Conservation (phyloP, 805 yeast species). For the Candida mattraensis region DNA sequence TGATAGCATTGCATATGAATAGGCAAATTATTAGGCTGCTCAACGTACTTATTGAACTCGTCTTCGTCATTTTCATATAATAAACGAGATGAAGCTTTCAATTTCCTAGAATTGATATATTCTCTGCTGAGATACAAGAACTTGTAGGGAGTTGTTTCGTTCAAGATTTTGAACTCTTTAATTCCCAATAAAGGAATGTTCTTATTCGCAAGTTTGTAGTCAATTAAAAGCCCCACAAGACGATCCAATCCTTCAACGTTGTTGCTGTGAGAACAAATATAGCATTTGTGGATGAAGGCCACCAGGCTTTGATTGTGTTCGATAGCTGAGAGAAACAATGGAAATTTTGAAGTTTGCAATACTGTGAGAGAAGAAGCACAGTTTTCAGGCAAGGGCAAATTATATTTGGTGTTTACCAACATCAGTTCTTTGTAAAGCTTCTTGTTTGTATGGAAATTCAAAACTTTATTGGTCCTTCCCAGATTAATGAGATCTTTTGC, state of each 20-base stretch:
- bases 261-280: conserved; percentile 12
- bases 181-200: conserved; percentile 18
- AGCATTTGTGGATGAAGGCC: conserved; percentile 14
- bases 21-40: not conserved
- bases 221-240: conserved; percentile 15
- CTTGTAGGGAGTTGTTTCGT: conserved; percentile 12
- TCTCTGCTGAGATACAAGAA: conserved; percentile 15
- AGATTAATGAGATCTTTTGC: no score
- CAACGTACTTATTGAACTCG: conserved; percentile 9
- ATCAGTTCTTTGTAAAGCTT: no score
- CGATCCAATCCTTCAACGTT: conserved; percentile 9
- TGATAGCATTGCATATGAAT: conserved; percentile 15
- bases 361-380: no score
- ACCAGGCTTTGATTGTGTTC: conserved; percentile 2
- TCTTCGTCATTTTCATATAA: conserved; percentile 22
- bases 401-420: no score
- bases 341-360: conserved; percentile 6
- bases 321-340: conserved; percentile 9
- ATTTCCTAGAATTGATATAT: conserved; percentile 5
- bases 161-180: conserved; percentile 15
- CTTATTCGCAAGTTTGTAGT: conserved; percentile 12
- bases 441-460: no score
- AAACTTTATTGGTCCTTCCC: no score
- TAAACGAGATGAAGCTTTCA: conserved; percentile 9
- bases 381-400: no score